phyloP scores from a whole-genome alignment of 179 eudicot genomes.

The Beta macrorhiza region DNA sequence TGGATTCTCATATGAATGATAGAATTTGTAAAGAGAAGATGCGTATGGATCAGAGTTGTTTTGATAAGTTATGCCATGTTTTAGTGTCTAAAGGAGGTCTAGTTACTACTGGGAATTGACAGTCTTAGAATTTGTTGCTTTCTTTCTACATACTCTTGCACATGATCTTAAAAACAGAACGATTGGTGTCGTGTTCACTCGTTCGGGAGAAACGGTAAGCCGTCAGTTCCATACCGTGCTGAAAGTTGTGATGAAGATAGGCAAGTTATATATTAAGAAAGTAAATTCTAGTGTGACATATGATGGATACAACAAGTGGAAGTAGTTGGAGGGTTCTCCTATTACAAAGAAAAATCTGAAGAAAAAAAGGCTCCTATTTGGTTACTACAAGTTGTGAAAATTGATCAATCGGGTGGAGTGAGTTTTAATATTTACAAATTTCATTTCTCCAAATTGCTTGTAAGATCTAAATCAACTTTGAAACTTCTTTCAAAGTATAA shows the following conservation, averaged over 20 bases:
- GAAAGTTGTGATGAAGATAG: background rate
- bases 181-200: slow-evolving; percentile 10
- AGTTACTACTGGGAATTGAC: background rate
- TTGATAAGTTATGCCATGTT: background rate
- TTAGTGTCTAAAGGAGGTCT: background rate
- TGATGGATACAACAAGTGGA: background rate
- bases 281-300: background rate
- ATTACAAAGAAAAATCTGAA: too few relatives aligned
- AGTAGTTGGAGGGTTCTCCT: background rate
- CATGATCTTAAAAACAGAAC: background rate
- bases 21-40: background rate
- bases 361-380: too few relatives aligned
- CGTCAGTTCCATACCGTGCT: slow-evolving; percentile 10
- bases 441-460: too few relatives aligned
- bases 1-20: too few relatives aligned
- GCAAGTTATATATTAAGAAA: background rate
- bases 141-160: background rate
- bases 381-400: too few relatives aligned
- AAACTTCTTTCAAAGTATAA: too few relatives aligned
- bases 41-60: background rate
- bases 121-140: background rate
- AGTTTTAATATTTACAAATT: too few relatives aligned
- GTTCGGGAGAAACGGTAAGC: background rate
- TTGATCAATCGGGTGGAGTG: too few relatives aligned
- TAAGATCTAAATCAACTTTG: too few relatives aligned